phyloP scores from a whole-genome alignment of 441 rosid species.

The Populus hybrid region DNA sequence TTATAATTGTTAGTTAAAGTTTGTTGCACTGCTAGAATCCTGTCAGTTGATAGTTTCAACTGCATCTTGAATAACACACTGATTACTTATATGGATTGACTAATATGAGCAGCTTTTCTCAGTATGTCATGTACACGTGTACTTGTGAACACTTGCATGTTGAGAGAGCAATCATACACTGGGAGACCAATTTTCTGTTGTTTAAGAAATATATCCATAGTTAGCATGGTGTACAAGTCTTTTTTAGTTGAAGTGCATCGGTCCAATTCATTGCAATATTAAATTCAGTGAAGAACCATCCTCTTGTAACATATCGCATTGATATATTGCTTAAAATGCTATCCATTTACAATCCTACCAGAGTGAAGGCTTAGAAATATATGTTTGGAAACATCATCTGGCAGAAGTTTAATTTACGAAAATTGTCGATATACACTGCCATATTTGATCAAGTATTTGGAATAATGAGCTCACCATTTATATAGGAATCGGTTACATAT shows the following conservation, averaged over 20 bases:
- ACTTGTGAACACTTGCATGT: not conserved
- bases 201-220: not conserved
- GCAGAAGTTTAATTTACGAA: no score
- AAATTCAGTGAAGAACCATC: not conserved
- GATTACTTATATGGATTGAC: not conserved
- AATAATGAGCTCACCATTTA: no score
- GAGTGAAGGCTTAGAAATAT: no score
- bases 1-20: not conserved
- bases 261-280: not conserved
- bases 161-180: not conserved
- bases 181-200: not conserved
- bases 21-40: not conserved
- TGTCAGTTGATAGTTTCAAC: not conserved
- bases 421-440: no score
- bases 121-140: not conserved
- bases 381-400: no score
- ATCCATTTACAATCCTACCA: no score
- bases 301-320: not conserved
- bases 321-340: no score
- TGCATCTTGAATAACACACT: not conserved
- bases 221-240: not conserved
- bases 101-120: not conserved
- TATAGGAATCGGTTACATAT: not conserved
- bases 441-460: no score
- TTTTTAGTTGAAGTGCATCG: not conserved